phyloP scores from a whole-genome alignment of 257 asterid species.

The Paraleonurus japonicus region DNA sequence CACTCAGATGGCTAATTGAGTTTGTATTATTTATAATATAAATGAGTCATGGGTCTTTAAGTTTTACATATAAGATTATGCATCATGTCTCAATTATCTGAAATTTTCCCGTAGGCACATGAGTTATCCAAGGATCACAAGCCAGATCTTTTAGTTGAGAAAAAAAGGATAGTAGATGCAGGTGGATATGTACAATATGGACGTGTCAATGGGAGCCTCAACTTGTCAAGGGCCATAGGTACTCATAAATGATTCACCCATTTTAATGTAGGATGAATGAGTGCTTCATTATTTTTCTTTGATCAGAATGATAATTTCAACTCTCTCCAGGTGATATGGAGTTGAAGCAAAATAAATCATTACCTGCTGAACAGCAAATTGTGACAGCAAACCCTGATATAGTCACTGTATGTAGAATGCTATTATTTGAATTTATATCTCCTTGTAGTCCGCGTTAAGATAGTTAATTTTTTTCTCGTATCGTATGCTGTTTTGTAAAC shows the following conservation, averaged over 20 bases:
- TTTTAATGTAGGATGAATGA: constrained; percentile 15
- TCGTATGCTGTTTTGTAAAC: not conserved
- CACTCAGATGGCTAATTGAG: not conserved
- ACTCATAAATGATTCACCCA: constrained; percentile 22
- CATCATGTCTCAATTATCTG: not conserved
- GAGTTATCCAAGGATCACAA: constrained; percentile 91
- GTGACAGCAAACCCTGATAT: constrained; percentile 95
- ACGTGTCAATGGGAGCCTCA: constrained; percentile 93
- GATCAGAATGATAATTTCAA: constrained; percentile 20
- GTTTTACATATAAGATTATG: constrained; percentile 6
- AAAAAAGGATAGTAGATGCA: constrained; percentile 78
- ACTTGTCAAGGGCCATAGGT: constrained; percentile 96
- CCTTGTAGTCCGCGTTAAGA: not conserved
- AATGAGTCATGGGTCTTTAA: not conserved
- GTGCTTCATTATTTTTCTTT: constrained; percentile 11
- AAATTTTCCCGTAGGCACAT: constrained; percentile 52
- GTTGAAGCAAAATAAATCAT: constrained; percentile 92
- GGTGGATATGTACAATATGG: constrained; percentile 94
- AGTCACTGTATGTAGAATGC: constrained; percentile 50
- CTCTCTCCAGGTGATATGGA: constrained; percentile 89
- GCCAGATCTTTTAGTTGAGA: constrained; percentile 75
- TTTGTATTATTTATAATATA: not conserved
- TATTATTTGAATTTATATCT: constrained; percentile 5
- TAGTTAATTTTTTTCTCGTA: not conserved
- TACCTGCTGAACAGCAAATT: constrained; percentile 86